Evolutionary conservation across 2,329 filamentous ascomycete species (phyloP), one percentile per base, ranked within the genome.

Genomic region (Botrytis paeoniae): DNA sequence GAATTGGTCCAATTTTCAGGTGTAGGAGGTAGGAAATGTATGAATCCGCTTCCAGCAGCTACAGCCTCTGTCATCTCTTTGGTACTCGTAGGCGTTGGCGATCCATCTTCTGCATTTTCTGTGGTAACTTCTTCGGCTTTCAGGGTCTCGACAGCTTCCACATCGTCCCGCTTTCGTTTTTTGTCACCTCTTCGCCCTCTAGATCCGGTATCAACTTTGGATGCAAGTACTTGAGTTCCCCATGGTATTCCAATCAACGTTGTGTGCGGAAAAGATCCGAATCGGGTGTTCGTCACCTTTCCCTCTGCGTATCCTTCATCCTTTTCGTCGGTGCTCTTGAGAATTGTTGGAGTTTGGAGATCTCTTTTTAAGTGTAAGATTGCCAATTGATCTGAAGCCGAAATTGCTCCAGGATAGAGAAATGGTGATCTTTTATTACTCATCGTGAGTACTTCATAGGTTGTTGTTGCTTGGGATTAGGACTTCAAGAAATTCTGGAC

Each of bases 171-270:
- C 78, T 85, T 86, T 39, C 83, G 80, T 76, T 84, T 84, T 75
- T 81, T 82, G 68, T 83, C 82, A 71, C 88, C 85, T 82, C 91
- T 92, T 69, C 92, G 88, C 48, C 94, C 94, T 78, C 94, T 87
- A n/a, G 94, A 96, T 20, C 95, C 94, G 0, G 95, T 98, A 79
- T 98, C 93, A 73, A 98, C 94, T 45, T 91, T 89, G 2, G 94
- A 97, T 12, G 96, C 96, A 64, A 93, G 88, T 35, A 98, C 91
- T 81, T 98, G 96, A 10, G 93, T 94, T 41, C 96, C 96, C 95
- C 95, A 98, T 60, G 93, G 92, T 71, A 94, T 85, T 8, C 89
- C 86, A 72, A 97, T 87, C 63, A 95, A 83, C 0, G 93, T 95
- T 18, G 88, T 92, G 80, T 95, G 93, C 0, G 93, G 93, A 74